Evolutionary conservation across 164 flowering plant genomes (phyloP).

Genomic region (Protea cynaroides): DNA sequence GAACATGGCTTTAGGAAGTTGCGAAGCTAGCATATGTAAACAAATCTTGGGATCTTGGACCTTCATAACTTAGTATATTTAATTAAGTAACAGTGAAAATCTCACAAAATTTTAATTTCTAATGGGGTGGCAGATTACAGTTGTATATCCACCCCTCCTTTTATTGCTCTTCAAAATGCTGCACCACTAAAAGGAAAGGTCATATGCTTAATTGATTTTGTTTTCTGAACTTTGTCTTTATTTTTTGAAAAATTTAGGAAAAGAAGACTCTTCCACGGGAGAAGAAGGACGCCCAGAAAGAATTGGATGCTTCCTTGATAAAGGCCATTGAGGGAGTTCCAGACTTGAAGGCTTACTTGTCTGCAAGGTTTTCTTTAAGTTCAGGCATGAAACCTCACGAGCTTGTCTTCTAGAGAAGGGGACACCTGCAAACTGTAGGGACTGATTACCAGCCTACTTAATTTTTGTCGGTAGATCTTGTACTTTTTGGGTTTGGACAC

Average conservation of each 20-base stretch:
- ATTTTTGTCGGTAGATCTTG: conserved; percentile 4
- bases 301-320: conserved; percentile 47
- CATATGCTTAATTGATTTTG: background rate
- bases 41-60: too few species aligned
- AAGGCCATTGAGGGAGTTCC: conserved; percentile 56
- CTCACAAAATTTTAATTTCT: too few species aligned
- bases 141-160: too few species aligned
- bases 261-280: conserved; percentile 52
- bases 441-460: background rate
- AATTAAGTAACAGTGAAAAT: too few species aligned
- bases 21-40: too few species aligned
- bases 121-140: too few species aligned
- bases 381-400: conserved; percentile 83
- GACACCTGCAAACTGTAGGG: background rate
- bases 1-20: too few species aligned
- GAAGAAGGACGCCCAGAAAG: conserved; percentile 62
- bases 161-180: too few species aligned
- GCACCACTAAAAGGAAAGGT: too few species aligned
- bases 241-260: conserved; percentile 35
- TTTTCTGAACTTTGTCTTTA: background rate
- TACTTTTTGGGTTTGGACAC: background rate
- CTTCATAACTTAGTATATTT: too few species aligned
- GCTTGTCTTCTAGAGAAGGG: conserved; percentile 53
- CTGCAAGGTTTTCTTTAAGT: conserved; percentile 61
- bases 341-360: conserved; percentile 60